A percentile compares a stretch with the other conserved stretches of the same genome.
Conservation (phyloP, 2,329 filamentous ascomycete genomes). For the Venturia effusa region DNA sequence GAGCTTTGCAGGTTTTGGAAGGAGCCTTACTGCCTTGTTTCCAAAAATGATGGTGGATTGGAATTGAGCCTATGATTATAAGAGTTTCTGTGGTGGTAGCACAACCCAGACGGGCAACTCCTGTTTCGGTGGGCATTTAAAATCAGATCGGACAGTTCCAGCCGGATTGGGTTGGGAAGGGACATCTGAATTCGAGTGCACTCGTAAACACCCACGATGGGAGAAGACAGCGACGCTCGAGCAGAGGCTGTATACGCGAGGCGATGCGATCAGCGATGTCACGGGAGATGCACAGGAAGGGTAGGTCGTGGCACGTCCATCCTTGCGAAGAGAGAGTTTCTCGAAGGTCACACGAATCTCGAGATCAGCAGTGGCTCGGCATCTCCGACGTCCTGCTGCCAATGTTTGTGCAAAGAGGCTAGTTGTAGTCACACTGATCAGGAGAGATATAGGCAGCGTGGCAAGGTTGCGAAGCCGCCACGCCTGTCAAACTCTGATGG, state of each 20-base stretch:
- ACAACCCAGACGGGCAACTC: background rate
- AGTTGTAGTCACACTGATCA: background rate
- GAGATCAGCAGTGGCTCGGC: background rate
- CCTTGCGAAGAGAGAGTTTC: background rate
- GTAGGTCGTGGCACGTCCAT: background rate
- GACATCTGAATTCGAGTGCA: background rate
- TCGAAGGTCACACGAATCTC: background rate
- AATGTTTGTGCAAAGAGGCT: background rate
- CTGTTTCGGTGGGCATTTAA: background rate
- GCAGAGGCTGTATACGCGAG: background rate
- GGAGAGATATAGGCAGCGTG: background rate
- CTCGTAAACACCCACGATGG: background rate
- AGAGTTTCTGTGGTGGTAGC: background rate
- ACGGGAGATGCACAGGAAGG: background rate
- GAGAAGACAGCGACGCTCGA: background rate
- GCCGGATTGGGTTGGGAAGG: background rate
- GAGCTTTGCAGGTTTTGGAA: background rate
- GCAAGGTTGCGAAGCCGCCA: background rate
- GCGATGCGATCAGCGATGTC: background rate
- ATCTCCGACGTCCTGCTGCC: background rate
- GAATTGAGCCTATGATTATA: background rate
- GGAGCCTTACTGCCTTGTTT: background rate
- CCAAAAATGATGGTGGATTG: background rate
- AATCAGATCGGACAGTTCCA: background rate
- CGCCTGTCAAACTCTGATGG: background rate